Evolutionary conservation across 2,329 filamentous ascomycete genomes (phyloP), one percentile per base, ranked within the genome.

Genomic region (Colletotrichum lentis): DNA sequence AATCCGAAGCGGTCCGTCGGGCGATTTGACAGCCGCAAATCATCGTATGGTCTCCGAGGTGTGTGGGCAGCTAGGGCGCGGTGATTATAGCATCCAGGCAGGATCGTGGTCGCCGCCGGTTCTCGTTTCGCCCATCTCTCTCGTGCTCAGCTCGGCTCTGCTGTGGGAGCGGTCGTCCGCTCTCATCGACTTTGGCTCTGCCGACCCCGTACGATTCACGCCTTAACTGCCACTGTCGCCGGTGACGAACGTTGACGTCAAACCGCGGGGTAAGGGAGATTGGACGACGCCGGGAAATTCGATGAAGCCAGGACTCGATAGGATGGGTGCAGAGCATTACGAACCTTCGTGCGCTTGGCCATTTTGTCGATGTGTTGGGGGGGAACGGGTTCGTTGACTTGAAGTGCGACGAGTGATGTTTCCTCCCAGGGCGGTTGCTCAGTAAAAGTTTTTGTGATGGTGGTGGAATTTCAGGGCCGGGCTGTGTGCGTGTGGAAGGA

Each of bases 271-370:
- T 44, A 35, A 11, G 64, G 43, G 11, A 35, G 14, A 20, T 64
- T 64, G 65, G 56, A 31, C 43, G 47, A 55, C 46, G 50, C 52
- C 52, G 50, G n/a, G 31, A 18, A 49, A 47, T 22, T 64, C 52
- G 68, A 70, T 41, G 65, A 64, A 55, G 62, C 55, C 62, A 61
- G 20, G 61, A 24, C 43, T 61, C 56, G 50, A 20, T 18, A 39
- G 14, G 16, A 39, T 53, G 56, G 47, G 49, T 67, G 49, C 18
- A 64, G 59, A 70, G 50, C 27, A 47, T 37, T 56, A 71, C 69
- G 67, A 70, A 71, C 69, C 69, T 82, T 96, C 76, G 93, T 96
- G 87, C 93, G 90, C 90, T 96, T 95, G 83, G 92, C 93, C 92
- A 96, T 96, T 85, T 90, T 93, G 87, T 82, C 83, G 81, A 72